Evolutionary conservation across 805 yeast genomes (phyloP), one percentile per base, ranked within the genome.

Genomic region (Saturnispora quitensis): DNA sequence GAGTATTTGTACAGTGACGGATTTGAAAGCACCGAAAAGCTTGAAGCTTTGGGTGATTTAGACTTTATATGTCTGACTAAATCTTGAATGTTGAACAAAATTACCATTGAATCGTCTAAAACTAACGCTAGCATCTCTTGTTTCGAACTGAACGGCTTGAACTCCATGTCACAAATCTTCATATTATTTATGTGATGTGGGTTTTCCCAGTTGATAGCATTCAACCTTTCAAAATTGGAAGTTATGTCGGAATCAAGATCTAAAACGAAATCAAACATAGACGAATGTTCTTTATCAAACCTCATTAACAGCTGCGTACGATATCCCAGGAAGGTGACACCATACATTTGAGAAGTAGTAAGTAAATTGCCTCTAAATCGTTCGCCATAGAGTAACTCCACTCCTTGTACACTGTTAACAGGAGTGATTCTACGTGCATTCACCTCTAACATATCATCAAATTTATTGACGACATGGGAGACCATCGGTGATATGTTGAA

Each of bases 51-150:
- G 28, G 45, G 18, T 40, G 31, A 22, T 15, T 47, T 17, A 4
- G 33, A 22, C 15, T 33, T 22, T 13, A 22, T 20, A 24, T 35
- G 45, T 15, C 17, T 24, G 4, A 68, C 45, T 0, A 79, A 54
- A 3, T 62, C 58, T 5, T 62, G 63, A 2, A 73, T 52, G 24
- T 50, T 47, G 48, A 70, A 71, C 0, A 82, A 53, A 46, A 75
- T 53, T 0, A 73, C 69, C 6, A 75, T 57, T 0, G 88, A 88
- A 61, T 79, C 80, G 59, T 82, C 88, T 15, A 70, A 57, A 45
- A 83, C 78, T 3, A 71, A 71, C 1, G 70, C 73, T 6, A 85
- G 52, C 0, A 76, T 74, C 50, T 75, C 77, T 17, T 60, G 58
- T 1, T 65, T n/a, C 22, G 31, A 25, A 7, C 6, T 24, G 5